Evolutionary conservation across 2,329 filamentous ascomycete species (phyloP), one percentile per base, ranked within the genome.

Genomic region (Lecanoromycetidae sp.): DNA sequence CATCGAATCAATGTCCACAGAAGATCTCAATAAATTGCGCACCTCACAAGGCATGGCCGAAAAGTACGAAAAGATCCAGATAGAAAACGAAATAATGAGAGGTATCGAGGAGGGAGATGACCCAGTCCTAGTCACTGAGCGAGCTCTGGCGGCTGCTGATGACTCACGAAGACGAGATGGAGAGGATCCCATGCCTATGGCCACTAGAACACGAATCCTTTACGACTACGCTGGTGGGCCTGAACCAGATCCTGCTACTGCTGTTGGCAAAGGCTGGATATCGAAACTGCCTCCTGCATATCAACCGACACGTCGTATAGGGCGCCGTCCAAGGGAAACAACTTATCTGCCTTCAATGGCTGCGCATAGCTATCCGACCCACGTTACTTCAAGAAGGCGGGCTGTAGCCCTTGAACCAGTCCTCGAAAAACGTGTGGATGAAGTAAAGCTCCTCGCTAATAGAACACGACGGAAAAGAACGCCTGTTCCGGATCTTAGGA

Each of bases 261-360:
- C n/a, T 17, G 8, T 12, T 13, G 20, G 13, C 9, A 19, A n/a
- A 29, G 4, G n/a, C 38, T 1, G 19, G n/a, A 19, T 12, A 27
- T 30, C 38, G 19, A 17, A 19, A 7, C 17, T 41, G 5, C 38
- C 38, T 29, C 9, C 38, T 3, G 30, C 15, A 9, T 30, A 30
- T 30, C 22, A 20, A 20, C 25, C 25, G 26, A 15, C 41, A 10
- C 33, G 34, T 13, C 10, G 27, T 6, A 26, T 29, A 37, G 19
- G 19, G 19, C 7, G 20, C 19, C 34, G 29, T 29, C 8, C 13
- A 23, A 29, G 34, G 10, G 10, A 19, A 9, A 22, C 13, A 26
- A 23, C n/a, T 25, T 52, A 52, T 19, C 15, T 22, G 38, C 50
- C 50, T 33, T 52, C 50, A 17, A 48, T 50, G 29, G 46, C 47